These are phyloP conservation scores for Handroanthus guayacan DNA, from an alignment of 257 asterid genomes.

Conservation along the genomic window DNA sequence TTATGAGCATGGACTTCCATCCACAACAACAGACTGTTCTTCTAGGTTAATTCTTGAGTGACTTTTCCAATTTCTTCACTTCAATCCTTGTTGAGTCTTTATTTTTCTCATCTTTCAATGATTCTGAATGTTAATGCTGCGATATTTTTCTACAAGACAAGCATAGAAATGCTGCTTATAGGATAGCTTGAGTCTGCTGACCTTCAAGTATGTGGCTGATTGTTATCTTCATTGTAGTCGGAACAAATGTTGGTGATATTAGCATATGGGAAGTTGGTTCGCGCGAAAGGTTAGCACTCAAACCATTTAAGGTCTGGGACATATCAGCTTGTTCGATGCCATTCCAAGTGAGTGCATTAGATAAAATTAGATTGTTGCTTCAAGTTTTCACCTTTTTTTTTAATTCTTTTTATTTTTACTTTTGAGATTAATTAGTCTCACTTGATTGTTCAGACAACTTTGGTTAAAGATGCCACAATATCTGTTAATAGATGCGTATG, in stretches of 20 bases:
- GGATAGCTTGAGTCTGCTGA: constrained; percentile 17
- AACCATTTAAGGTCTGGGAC: constrained; percentile 90
- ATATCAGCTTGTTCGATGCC: constrained; percentile 84
- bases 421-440: constrained; percentile 6
- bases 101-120: not conserved
- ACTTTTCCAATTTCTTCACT: not conserved
- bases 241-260: constrained; percentile 97
- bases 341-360: constrained; percentile 69
- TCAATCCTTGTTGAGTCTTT: not conserved
- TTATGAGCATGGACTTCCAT: constrained; percentile 99
- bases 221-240: constrained; percentile 59
- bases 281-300: constrained; percentile 82
- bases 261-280: constrained; percentile 99
- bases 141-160: constrained; percentile 3
- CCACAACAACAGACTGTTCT: constrained; percentile 96
- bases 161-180: constrained; percentile 1
- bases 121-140: constrained; percentile 16
- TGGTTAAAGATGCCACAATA: constrained; percentile 85
- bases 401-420: not conserved
- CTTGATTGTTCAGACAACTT: constrained; percentile 65
- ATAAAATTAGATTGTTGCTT: constrained; percentile 22
- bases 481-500: constrained; percentile 91
- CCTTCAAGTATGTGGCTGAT: constrained; percentile 23
- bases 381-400: not conserved
- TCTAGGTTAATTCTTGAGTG: constrained; percentile 63